Evolutionary conservation across 345 rosid genomes (phyloP).

Genomic region (Bruguiera sexangula): DNA sequence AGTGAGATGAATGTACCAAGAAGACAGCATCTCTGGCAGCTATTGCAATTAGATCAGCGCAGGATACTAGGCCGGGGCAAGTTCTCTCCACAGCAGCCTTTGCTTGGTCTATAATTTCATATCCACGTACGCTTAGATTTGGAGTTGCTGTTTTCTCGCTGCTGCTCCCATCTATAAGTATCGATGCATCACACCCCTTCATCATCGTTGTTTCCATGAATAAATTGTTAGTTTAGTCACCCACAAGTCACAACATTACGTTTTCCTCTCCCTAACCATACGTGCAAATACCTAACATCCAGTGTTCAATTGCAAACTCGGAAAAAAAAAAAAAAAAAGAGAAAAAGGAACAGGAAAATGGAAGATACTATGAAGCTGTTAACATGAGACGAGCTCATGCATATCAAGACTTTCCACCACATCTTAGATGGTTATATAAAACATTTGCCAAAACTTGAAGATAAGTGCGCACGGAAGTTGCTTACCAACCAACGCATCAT

Average conservation of each 20-base stretch:
- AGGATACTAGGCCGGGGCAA: constrained; percentile 43
- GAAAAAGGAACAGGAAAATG: no score
- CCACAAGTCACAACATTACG: neutral
- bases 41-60: constrained; percentile 54
- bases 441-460: constrained; percentile 1
- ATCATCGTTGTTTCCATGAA: constrained; percentile 11
- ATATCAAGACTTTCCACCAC: constrained; percentile 5
- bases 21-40: constrained; percentile 54
- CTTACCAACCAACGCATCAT: constrained; percentile 18
- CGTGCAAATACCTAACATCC: no score
- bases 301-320: no score
- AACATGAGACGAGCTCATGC: constrained; percentile 5
- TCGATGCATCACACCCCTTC: constrained; percentile 67
- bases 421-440: neutral
- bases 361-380: neutral
- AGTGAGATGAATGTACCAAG: constrained; percentile 28
- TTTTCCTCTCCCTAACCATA: no score
- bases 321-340: no score
- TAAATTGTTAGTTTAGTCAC: neutral
- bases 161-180: constrained; percentile 39
- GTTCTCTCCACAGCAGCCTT: constrained; percentile 39
- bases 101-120: constrained; percentile 41
- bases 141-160: constrained; percentile 44
- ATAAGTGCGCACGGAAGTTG: constrained; percentile 12
- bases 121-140: constrained; percentile 47